Base-by-base conservation (phyloP, 495 filamentous ascomycete genomes). In the Penicillium alfredii region DNA sequence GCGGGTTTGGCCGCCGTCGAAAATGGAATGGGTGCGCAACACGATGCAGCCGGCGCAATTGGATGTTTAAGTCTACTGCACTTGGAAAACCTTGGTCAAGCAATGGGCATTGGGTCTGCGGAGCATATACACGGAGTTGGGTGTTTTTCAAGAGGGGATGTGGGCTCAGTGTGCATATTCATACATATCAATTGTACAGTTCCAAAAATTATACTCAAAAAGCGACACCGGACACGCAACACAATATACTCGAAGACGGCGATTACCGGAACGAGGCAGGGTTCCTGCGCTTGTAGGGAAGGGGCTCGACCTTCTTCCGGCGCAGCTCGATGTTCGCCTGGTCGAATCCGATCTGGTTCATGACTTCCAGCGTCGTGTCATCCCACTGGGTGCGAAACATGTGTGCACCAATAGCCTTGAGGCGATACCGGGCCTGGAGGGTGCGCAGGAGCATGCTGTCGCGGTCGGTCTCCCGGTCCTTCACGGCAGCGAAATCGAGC, bases 361-460 rank as follows among this genome's bases (percentile, higher is more conserved):
- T 96, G 38, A 99, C 86, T 23, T 70, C 79, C 40, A 74, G 77
- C 22, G 83, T 99, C 35, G 76, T 73, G 25, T 87, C 84, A 57
- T 99, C 92, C 87, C 88, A 99, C 42, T 81, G 60, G 45, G 75
- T 81, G 42, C 92, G 79, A 78, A 95, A 99, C 50, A 99, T 63
- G 56, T 75, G 80, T 21, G 84, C 81, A 34, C 92, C 92, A 23
- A 94, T 81, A 5, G 88, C 72, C 38, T 72, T 72, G 26, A 94
- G 66, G 22, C 63, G 56, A 53, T 82, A 75, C 45, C 77, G 80
- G 50, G 78, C 71, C 45, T 78, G 73, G 51, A 94, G 82, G 27
- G 72, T 71, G 46, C 86, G 77, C 40, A 93, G 60, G 42, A 69
- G 79, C 56, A 88, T 90, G 11, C 69, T 72, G 22, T 88, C 78